Base-by-base conservation (phyloP, 768 basidiomycete species). In the Boletus rubescentipes region DNA sequence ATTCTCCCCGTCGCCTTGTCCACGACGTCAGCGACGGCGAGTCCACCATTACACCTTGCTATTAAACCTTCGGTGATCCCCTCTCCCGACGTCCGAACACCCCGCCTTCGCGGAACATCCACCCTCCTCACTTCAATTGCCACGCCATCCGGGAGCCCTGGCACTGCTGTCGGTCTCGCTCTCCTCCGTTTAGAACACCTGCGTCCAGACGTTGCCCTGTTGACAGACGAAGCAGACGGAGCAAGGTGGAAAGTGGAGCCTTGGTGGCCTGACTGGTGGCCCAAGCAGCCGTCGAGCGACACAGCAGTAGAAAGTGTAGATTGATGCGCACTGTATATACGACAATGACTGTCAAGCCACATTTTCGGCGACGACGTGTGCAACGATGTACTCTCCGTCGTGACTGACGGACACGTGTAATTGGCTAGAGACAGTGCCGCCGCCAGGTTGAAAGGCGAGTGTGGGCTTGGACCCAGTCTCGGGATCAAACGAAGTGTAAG, bases 331-430 rank as follows among this genome's bases (percentile, higher is more conserved):
- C n/a, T 53, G 51, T 54, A 58, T n/a, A 21, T n/a, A 52, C 18
- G 40, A 21, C 21, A 43, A 46, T 46, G 32, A 6, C 31, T 20
- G 41, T 59, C 46, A 60, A 30, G 50, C 46, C 48, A 21, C 44
- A 40, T 45, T 45, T 67, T 91, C 86, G 31, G 82, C 79, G 23
- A 87, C 54, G 26, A 93, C 89, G 16, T 81, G 80, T 14, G 88
- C 79, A 51, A 85, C 75, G 14, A 90, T 77, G 65, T 91, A 88
- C 38, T 89, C 87, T 11, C 86, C 88, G 60, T 93, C 92, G 59
- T 93, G 92, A 61, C 88, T 91, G 39, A 89, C 81, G 40, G 88
- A 91, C 23, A 83, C 78, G 61, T 91, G 86, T 16, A 89, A 67
- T 23, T 29, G 52, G 23, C n/a, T 23, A 9, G 29, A 30, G 49